These are phyloP conservation scores for Colletotrichum sidae DNA, from an alignment of 2,329 filamentous ascomycete species.

Conservation along the genomic window DNA sequence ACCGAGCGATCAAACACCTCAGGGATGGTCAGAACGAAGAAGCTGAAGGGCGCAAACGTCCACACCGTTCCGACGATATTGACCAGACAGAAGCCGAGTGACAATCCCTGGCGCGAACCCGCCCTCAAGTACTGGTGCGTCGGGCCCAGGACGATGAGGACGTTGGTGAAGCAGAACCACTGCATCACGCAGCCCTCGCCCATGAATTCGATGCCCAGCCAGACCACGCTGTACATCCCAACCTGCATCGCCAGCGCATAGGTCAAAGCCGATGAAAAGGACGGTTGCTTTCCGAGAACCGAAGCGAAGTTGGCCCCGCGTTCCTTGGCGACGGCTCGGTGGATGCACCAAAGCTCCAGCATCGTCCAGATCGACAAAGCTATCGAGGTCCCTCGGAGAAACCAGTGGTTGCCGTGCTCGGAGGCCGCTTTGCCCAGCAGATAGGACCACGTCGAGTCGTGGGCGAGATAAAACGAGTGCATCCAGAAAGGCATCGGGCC, in stretches of 20 bases:
- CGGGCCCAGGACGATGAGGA: constrained; percentile 29
- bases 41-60: constrained; percentile 8
- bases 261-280: neutral
- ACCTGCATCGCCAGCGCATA: constrained; percentile 25
- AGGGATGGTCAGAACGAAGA: constrained; percentile 3
- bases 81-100: constrained; percentile 29
- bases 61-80: constrained; percentile 24
- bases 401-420: constrained; percentile 28
- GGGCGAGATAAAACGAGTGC: constrained; percentile 37
- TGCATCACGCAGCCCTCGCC: constrained; percentile 30
- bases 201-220: constrained; percentile 30
- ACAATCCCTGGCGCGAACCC: constrained; percentile 24
- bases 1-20: constrained; percentile 4
- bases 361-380: constrained; percentile 21
- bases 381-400: constrained; percentile 13
- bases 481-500: constrained; percentile 38
- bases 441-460: constrained; percentile 36
- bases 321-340: constrained; percentile 25
- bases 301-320: constrained; percentile 22
- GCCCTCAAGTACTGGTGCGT: constrained; percentile 28
- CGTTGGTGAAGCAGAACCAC: constrained; percentile 36
- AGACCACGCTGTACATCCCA: constrained; percentile 26
- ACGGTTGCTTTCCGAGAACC: constrained; percentile 7
- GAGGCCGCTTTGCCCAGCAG: constrained; percentile 20
- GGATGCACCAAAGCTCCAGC: constrained; percentile 35